Evolutionary conservation across 148 eudicot species (phyloP), one percentile per base, ranked within the genome.

Genomic region (Fagopyrum homotropicum): DNA sequence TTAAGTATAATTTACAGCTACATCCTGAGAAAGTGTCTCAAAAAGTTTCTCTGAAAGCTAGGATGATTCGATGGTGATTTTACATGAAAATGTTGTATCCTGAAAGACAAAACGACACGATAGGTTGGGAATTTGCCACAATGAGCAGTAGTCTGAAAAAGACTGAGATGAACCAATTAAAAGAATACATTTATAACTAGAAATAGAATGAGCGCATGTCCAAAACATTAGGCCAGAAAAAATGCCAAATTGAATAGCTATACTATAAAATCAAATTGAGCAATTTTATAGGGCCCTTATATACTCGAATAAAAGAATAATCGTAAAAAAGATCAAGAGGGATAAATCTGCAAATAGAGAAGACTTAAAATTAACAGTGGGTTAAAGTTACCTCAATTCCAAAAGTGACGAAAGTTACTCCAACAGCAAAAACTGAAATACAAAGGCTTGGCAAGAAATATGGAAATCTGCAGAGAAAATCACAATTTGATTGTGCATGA

Each of bases 381-480:
- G 10, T 45, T 51, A 26, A 59, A 78, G 86, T 64, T 80, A 94
- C 97, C 86, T 96, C 93, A 81, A 95, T 95, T 92, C 92, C 85
- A 82, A 86, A 86, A 59, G 86, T 52, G 54, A 71, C 80, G 45
- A 88, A 45, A 45, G 84, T 80, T 50, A 90, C 90, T 64, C 79
- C 64, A 50, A 82, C 82, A 4, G 93, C 88, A 49, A 90, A 83
- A 57, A 87, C 0, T 74, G 99, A 92, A 72, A 81, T 86, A 48
- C 75, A 35, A 46, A 92, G 87, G 88, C 99, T 92, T 54, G 97
- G 99, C 83, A 95, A 79, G 73, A 90, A 83, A 80, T 92, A 95
- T 7, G 99, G 96, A 81, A 92, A 95, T 84, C 97, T 92, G 92
- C 91, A 87, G 56, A 48, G 35, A 48, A 57, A 75, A 57, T 12